Base-by-base conservation (phyloP, 805 yeast genomes). In the Yamadazyma tumulicola region DNA sequence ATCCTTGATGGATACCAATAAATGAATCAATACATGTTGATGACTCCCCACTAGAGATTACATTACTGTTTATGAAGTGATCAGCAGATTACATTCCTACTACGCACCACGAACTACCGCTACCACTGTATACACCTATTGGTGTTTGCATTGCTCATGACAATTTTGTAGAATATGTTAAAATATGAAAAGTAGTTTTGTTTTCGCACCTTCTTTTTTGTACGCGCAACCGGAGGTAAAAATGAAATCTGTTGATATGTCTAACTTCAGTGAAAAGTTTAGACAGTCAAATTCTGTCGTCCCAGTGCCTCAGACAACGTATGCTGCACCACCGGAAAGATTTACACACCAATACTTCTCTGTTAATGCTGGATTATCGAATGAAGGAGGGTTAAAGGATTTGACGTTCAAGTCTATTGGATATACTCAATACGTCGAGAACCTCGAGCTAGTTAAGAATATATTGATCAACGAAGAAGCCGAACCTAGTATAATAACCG, bases 371-470 rank as follows among this genome's bases (percentile, higher is more conserved):
- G 73, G 72, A 5, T 49, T 59, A 14, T 66, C 72, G 0, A 52
- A 49, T 13, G 69, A 65, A 40, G 69, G 69, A 4, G 73, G 73
- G 9, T 52, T 67, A 20, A 53, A 53, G 19, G 61, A 69, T 3
- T 50, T 67, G 36, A 64, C 72, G 3, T 66, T 61, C 48, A 67
- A 67, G 41, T 57, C 71, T 4, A 54, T 64, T 13, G 58, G 52
- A 18, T 62, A 64, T 32, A 59, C 59, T 26, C 51, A 53, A 32
- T 56, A 56, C 25, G 61, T 61, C 15, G 71, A 66, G 31, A 59
- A 55, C 32, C 42, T 52, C 27, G 66, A 62, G 35, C 47, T 56
- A 46, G 54, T 64, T 43, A 50, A 60, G 18, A 44, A 51, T 17
- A 48, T 54, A 1, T 37, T 66, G 6, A 47, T 60, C 21, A 41